phyloP scores from a whole-genome alignment of 805 yeast genomes.

The Pichia scutulata region DNA sequence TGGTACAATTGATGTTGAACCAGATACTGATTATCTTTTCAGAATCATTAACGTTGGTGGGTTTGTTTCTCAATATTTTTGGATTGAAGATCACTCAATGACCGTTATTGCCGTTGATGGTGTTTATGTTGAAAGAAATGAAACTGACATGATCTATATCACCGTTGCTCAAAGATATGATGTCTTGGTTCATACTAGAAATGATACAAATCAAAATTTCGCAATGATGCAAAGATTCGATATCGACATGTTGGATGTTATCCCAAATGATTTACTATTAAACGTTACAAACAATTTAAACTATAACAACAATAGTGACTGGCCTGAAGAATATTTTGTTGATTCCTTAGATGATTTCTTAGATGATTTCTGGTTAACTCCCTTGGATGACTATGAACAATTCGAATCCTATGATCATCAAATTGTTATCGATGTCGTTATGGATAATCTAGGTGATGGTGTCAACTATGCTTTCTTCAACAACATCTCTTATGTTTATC shows the following conservation, averaged over 20 bases:
- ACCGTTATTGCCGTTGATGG: constrained; percentile 92
- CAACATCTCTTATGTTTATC: constrained; percentile 66
- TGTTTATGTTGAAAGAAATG: constrained; percentile 67
- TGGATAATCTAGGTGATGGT: constrained; percentile 85
- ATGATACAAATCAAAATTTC: constrained; percentile 52
- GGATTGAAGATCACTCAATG: constrained; percentile 81
- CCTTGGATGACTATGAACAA: constrained; percentile 47
- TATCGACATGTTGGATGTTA: constrained; percentile 69
- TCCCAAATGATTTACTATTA: constrained; percentile 56
- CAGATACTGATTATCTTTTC: constrained; percentile 76
- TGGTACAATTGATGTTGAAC: constrained; percentile 70
- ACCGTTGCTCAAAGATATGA: constrained; percentile 91
- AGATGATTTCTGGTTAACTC: constrained; percentile 76
- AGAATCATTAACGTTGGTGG: constrained; percentile 85
- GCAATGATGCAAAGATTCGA: constrained; percentile 82
- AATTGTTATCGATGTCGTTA: constrained; percentile 63
- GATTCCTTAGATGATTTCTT: constrained; percentile 41
- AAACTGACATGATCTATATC: constrained; percentile 64
- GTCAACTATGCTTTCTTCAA: constrained; percentile 95
- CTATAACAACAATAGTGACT: constrained; percentile 34
- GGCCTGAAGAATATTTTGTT: constrained; percentile 31
- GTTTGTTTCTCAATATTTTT: constrained; percentile 82
- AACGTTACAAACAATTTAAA: constrained; percentile 72
- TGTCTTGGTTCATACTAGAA: constrained; percentile 67
- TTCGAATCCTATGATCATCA: constrained; percentile 62